Percentiles rank a stretch among this genome's conserved stretches.
Conservation (phyloP, 345 rosid genomes). For the Sapria himalayana region DNA sequence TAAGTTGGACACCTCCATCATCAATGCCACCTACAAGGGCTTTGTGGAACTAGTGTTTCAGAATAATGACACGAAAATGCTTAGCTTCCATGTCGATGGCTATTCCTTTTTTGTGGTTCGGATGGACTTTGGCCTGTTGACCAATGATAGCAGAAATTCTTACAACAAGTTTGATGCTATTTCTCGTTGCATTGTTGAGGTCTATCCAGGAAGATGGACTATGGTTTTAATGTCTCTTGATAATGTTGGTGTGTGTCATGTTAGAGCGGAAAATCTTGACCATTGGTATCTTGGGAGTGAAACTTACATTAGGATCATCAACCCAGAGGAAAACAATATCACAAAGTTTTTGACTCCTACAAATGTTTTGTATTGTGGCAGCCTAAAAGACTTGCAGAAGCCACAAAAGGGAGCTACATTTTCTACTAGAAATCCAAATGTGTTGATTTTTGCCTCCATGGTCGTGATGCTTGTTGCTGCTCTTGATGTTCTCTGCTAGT, state of each 20-base stretch:
- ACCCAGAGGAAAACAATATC: conserved; percentile 82
- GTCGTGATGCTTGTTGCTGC: too few relatives aligned
- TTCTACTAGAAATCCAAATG: too few relatives aligned
- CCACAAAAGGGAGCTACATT: too few relatives aligned
- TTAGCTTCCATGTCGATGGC: conserved; percentile 74
- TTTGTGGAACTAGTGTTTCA: conserved; percentile 69
- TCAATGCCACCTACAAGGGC: conserved; percentile 80
- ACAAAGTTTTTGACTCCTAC: conserved; percentile 71
- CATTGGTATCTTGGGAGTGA: conserved; percentile 98
- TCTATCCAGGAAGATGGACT: conserved; percentile 98
- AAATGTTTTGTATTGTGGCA: conserved; percentile 79
- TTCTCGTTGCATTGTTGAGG: conserved; percentile 50
- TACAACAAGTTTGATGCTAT: conserved; percentile 98
- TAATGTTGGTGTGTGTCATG: conserved; percentile 97
- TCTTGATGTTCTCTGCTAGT: too few relatives aligned
- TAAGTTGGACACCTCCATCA: conserved; percentile 36
- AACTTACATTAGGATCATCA: conserved; percentile 70
- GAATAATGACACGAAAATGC: conserved; percentile 76
- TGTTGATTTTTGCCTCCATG: too few relatives aligned
- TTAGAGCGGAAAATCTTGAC: conserved; percentile 89
- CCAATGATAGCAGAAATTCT: conserved; percentile 88
- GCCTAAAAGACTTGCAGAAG: conserved; percentile 58
- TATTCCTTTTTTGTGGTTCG: conserved; percentile 76
- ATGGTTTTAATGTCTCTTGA: conserved; percentile 77
- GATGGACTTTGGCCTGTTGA: conserved; percentile 84